Conservation (phyloP, 176 grass and related monocot genomes). For the Zoysia pacifica region DNA sequence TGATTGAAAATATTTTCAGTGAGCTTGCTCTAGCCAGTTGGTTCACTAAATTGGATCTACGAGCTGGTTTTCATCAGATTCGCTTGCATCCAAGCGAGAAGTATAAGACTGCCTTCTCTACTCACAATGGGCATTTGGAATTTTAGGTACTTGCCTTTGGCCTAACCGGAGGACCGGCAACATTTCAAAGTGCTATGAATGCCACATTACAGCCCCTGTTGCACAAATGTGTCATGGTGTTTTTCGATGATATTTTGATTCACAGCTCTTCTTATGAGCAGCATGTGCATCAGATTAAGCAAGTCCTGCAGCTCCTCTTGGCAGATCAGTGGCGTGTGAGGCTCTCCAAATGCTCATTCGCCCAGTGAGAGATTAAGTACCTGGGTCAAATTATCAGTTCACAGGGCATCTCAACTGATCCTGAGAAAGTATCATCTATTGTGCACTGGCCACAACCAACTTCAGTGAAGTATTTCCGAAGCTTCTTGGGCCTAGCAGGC, state of each 20-base stretch:
- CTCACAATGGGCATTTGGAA: not conserved
- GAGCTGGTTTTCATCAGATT: not conserved
- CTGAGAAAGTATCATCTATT: too few species aligned
- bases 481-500: too few species aligned
- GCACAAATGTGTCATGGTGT: not conserved
- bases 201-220: not conserved
- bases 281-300: not conserved
- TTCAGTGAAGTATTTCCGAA: too few species aligned
- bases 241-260: not conserved
- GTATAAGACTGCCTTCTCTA: not conserved
- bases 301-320: not conserved
- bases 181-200: not conserved
- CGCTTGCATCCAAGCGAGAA: not conserved
- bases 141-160: not conserved
- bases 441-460: too few species aligned
- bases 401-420: too few species aligned
- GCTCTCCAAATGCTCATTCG: not conserved
- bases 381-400: not conserved
- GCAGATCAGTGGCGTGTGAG: not conserved
- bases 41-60: not conserved
- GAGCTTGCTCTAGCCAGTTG: not conserved
- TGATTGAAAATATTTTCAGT: not conserved
- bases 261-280: not conserved
- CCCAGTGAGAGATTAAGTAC: not conserved
- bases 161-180: not conserved